phyloP scores from a whole-genome alignment of 495 filamentous ascomycete genomes.

The Gamarada debralockiae region DNA sequence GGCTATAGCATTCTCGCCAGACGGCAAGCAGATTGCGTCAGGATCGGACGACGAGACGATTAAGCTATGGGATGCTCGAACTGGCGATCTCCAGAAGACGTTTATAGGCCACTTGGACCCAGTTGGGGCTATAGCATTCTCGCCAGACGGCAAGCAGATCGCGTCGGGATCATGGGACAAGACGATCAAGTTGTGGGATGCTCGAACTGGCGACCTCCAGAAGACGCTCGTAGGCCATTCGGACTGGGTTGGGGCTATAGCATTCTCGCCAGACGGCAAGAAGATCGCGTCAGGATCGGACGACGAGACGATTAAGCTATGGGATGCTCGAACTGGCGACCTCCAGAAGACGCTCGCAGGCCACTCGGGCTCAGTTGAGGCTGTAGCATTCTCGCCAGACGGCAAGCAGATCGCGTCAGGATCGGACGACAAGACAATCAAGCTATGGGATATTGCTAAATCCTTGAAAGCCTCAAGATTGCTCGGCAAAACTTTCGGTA shows the following conservation, averaged over 20 bases:
- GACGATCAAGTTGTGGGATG: slow-evolving; percentile 15
- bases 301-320: slow-evolving; percentile 19
- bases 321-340: slow-evolving; percentile 22
- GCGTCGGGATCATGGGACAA: slow-evolving; percentile 6
- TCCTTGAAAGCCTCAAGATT: slow-evolving; percentile 11
- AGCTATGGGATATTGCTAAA: slow-evolving; percentile 24
- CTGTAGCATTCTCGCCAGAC: slow-evolving; percentile 23
- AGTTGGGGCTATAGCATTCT: slow-evolving; percentile 11
- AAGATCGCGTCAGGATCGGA: slow-evolving; percentile 21
- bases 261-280: slow-evolving; percentile 24
- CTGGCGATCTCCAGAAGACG: slow-evolving; percentile 66
- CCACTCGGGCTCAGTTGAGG: slow-evolving; percentile 15
- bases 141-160: slow-evolving; percentile 8
- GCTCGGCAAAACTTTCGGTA: slow-evolving; percentile 1
- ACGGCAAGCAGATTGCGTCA: slow-evolving; percentile 84
- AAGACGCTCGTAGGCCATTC: slow-evolving; percentile 25
- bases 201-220: background rate
- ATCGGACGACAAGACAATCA: slow-evolving; percentile 16
- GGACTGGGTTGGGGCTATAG: slow-evolving; percentile 13
- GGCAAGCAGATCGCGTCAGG: slow-evolving; percentile 22
- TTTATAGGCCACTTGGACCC: slow-evolving; percentile 4
- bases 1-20: slow-evolving; percentile 34
- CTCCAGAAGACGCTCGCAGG: slow-evolving; percentile 20
- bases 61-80: slow-evolving; percentile 55
- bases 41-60: slow-evolving; percentile 78